Conservation (phyloP, 768 basidiomycete species). For the Vararia minispora region DNA sequence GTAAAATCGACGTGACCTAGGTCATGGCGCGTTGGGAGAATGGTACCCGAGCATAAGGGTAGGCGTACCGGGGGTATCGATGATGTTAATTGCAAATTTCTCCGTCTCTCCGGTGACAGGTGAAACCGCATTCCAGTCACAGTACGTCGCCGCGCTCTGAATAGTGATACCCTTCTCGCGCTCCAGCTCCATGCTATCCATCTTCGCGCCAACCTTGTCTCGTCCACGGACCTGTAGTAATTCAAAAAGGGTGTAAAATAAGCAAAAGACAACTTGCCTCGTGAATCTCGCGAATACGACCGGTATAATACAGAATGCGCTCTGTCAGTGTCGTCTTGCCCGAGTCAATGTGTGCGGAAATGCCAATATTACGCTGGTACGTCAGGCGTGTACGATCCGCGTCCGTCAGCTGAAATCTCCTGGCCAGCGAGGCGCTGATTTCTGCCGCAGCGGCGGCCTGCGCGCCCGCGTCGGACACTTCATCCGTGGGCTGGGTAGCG, state of each 20-base stretch:
- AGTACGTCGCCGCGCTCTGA: slow-evolving; percentile 96
- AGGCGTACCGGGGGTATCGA: slow-evolving; percentile 84
- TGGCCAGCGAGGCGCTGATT: slow-evolving; percentile 4
- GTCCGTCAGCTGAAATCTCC: slow-evolving; percentile 34
- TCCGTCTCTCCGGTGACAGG: slow-evolving; percentile 52
- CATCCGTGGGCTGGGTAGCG: too few species aligned
- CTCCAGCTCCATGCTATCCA: slow-evolving; percentile 99
- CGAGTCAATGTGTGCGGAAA: slow-evolving; percentile 91
- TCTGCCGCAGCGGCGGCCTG: not conserved
- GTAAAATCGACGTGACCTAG: slow-evolving; percentile 98
- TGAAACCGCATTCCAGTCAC: slow-evolving; percentile 80
- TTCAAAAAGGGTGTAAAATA: slow-evolving; percentile 4
- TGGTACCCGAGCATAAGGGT: not conserved
- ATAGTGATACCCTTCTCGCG: slow-evolving; percentile 99
- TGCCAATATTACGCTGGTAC: slow-evolving; percentile 90
- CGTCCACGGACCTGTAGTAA: slow-evolving; percentile 69
- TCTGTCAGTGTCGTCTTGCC: slow-evolving; percentile 98
- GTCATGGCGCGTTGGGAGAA: not conserved
- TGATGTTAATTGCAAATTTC: slow-evolving; percentile 93
- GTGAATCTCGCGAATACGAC: slow-evolving; percentile 90
- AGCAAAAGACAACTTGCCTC: slow-evolving; percentile 48
- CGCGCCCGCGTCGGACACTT: too few species aligned
- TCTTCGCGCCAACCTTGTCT: slow-evolving; percentile 96
- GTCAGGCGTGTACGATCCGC: slow-evolving; percentile 54
- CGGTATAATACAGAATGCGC: slow-evolving; percentile 92